Evolutionary conservation across 768 basidiomycete genomes (phyloP).

Genomic region (Gloeopeniophorella convolvens): DNA sequence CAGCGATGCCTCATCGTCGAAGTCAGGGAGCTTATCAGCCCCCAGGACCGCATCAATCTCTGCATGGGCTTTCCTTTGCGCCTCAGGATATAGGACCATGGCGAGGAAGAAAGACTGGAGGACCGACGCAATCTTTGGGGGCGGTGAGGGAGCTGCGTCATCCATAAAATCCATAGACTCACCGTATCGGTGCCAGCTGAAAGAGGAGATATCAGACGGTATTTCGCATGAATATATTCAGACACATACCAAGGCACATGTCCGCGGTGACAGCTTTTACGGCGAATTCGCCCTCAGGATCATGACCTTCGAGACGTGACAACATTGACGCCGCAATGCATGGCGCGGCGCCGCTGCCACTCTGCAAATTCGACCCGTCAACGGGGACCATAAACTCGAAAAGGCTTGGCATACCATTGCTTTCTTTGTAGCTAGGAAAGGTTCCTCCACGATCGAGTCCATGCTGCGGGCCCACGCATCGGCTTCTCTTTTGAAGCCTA

Average conservation of each 20-base stretch:
- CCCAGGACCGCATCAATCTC: conserved; percentile 30
- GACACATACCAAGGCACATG: conserved; percentile 1
- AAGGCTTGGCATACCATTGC: conserved; percentile 17
- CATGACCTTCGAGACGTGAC: neutral
- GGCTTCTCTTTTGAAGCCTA: conserved; percentile 22
- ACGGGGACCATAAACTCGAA: neutral
- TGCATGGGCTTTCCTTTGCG: conserved; percentile 27
- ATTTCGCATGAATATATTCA: neutral
- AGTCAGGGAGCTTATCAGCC: conserved; percentile 24
- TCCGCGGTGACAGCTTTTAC: conserved; percentile 3
- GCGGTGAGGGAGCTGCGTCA: neutral
- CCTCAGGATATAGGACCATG: conserved; percentile 28
- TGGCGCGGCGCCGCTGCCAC: neutral
- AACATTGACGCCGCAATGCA: neutral
- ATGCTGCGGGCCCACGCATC: conserved; percentile 20
- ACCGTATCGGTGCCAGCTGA: conserved; percentile 4
- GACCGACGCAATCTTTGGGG: conserved; percentile 24
- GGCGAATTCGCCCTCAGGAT: neutral
- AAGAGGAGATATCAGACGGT: neutral
- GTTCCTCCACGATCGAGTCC: conserved; percentile 22
- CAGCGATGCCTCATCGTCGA: conserved; percentile 23
- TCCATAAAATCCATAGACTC: neutral
- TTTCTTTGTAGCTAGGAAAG: conserved; percentile 20
- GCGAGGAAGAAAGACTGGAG: conserved; percentile 28
- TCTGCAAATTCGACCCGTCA: neutral